Conservation (phyloP, 345 rosid genomes). For the Lumnitzera racemosa region DNA sequence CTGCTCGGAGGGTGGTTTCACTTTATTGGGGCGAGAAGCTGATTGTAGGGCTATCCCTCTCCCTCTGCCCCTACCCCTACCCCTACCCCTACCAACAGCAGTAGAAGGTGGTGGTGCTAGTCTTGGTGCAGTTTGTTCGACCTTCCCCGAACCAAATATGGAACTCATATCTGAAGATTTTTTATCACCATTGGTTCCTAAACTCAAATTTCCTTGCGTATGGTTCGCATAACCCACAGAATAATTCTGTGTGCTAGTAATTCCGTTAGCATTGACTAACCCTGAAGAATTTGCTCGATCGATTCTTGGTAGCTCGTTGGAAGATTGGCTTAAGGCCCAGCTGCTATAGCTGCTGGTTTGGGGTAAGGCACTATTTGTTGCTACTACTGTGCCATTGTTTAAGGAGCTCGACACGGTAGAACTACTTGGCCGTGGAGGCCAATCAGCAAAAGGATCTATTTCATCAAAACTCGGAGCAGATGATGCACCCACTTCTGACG, state of each 20-base stretch:
- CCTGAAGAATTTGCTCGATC: slow-evolving; percentile 31
- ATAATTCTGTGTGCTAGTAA: slow-evolving; percentile 28
- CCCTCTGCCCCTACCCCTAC: slow-evolving; percentile 80
- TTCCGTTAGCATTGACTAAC: slow-evolving; percentile 20
- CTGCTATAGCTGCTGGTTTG: slow-evolving; percentile 24
- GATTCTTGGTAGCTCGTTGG: slow-evolving; percentile 32
- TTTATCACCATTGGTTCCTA: slow-evolving; percentile 31
- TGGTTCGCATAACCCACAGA: slow-evolving; percentile 50
- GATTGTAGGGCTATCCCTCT: slow-evolving; percentile 48
- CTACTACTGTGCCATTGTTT: slow-evolving; percentile 30
- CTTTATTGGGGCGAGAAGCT: slow-evolving; percentile 28
- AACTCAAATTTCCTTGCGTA: slow-evolving; percentile 35
- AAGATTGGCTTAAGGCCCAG: slow-evolving; percentile 47
- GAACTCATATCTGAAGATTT: slow-evolving; percentile 62
- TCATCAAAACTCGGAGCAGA: slow-evolving; percentile 48
- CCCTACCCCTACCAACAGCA: slow-evolving; percentile 76
- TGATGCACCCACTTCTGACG: slow-evolving; percentile 31
- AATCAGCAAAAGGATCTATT: slow-evolving; percentile 79
- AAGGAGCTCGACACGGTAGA: slow-evolving; percentile 25
- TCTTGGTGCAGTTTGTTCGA: slow-evolving; percentile 49
- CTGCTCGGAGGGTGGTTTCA: slow-evolving; percentile 42
- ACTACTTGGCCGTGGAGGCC: slow-evolving; percentile 67
- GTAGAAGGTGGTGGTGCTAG: slow-evolving; percentile 87
- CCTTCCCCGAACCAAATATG: slow-evolving; percentile 57
- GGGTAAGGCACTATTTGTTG: slow-evolving; percentile 18